Percentiles rank a stretch among this genome's conserved stretches.
Conservation (phyloP, 2,329 filamentous ascomycete species). For the Cercospora sp. region DNA sequence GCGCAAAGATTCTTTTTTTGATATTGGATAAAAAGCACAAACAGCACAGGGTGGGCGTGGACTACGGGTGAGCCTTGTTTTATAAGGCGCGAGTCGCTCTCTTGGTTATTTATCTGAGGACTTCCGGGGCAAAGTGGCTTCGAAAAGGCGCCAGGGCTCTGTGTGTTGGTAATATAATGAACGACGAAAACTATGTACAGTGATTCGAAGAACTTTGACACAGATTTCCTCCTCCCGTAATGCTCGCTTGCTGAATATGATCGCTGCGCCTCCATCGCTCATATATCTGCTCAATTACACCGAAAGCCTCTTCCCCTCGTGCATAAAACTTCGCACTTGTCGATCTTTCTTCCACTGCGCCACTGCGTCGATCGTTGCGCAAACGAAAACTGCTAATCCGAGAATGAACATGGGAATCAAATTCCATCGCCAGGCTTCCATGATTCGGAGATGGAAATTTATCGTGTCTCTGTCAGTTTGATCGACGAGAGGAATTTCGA, state of each 20-base stretch:
- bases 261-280: no score
- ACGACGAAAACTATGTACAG: conserved; percentile 1
- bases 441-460: conserved; percentile 23
- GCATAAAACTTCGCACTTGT: not conserved
- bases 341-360: not conserved
- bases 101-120: not conserved
- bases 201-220: not conserved
- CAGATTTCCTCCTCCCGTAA: not conserved
- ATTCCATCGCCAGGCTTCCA: conserved; percentile 37
- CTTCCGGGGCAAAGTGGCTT: not conserved
- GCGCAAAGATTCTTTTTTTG: not conserved
- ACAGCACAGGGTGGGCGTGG: not conserved
- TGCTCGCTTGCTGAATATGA: not conserved
- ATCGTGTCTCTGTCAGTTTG: conserved; percentile 25
- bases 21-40: not conserved
- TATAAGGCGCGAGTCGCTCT: not conserved
- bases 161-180: not conserved
- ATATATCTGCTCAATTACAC: not conserved
- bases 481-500: conserved; percentile 26
- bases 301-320: not conserved
- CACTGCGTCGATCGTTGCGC: not conserved
- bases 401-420: conserved; percentile 34
- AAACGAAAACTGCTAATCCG: conserved; percentile 20
- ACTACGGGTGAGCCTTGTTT: not conserved
- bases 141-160: not conserved